Percentiles rank a stretch among this genome's conserved stretches.
These are phyloP conservation scores for Coccomyxa sp. DNA, from an alignment of 139 green algal genomes.

Conservation along the genomic window DNA sequence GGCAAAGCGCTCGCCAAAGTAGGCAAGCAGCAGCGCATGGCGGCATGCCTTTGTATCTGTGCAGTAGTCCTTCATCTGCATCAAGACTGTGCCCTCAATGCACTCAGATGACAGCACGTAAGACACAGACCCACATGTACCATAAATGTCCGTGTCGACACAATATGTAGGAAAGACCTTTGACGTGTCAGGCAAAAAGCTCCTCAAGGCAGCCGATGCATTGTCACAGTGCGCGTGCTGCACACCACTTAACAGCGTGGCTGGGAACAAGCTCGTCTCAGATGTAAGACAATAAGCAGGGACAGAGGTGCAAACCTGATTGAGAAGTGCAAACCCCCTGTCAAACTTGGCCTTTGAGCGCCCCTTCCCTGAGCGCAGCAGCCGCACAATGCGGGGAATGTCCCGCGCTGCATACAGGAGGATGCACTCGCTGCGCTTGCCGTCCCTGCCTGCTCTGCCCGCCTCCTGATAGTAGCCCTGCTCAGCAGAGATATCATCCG, in stretches of 20 bases:
- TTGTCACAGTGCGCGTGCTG: too few species aligned
- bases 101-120: too few species aligned
- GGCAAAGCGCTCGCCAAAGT: slow-evolving; percentile 44
- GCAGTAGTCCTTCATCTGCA: slow-evolving; percentile 47
- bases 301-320: slow-evolving; percentile 24
- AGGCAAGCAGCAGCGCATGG: slow-evolving; percentile 42
- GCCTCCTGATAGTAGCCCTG: slow-evolving; percentile 66
- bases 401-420: slow-evolving; percentile 43
- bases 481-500: too few species aligned
- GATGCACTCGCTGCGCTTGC: slow-evolving; percentile 46
- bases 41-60: slow-evolving; percentile 31
- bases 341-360: slow-evolving; percentile 23
- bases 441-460: slow-evolving; percentile 69
- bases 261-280: neutral
- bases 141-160: neutral
- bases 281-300: neutral
- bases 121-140: too few species aligned
- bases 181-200: too few species aligned
- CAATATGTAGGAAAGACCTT: neutral
- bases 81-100: neutral
- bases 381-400: slow-evolving; percentile 26
- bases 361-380: slow-evolving; percentile 31
- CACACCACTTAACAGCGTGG: neutral
- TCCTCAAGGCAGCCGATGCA: too few species aligned
- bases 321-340: slow-evolving; percentile 35